These are phyloP conservation scores for Fusarium veterinarium DNA, from an alignment of 2,329 filamentous ascomycete species.

Conservation along the genomic window DNA sequence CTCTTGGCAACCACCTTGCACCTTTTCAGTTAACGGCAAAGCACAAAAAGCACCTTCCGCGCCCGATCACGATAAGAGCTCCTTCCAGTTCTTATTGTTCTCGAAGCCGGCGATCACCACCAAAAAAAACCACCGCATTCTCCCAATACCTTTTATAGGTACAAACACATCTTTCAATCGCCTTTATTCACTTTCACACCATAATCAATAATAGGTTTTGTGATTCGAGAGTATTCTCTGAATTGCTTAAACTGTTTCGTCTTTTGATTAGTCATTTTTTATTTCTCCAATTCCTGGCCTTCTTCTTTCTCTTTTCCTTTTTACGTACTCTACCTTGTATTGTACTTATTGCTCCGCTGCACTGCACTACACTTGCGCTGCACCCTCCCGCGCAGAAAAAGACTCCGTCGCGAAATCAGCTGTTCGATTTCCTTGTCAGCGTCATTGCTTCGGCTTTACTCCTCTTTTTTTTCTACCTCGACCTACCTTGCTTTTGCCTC, in stretches of 20 bases:
- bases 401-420: conserved; percentile 6
- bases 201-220: conserved; percentile 39
- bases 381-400: conserved; percentile 7
- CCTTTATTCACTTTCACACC: conserved; percentile 4
- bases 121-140: conserved; percentile 12
- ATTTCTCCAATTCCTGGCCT: conserved; percentile 1
- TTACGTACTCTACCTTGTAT: conserved; percentile 9
- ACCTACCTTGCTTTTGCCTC: conserved; percentile 25
- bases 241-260: conserved; percentile 18
- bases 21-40: conserved; percentile 30
- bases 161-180: conserved; percentile 1
- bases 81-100: conserved; percentile 31
- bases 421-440: conserved; percentile 25
- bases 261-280: conserved; percentile 28
- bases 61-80: conserved; percentile 39
- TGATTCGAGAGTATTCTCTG: conserved; percentile 10
- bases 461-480: conserved; percentile 24
- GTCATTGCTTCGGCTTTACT: conserved; percentile 32
- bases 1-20: conserved; percentile 36
- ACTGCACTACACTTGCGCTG: background rate
- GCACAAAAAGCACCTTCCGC: conserved; percentile 36
- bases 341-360: conserved; percentile 1
- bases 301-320: conserved; percentile 3
- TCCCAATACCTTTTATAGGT: conserved; percentile 1
- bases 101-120: conserved; percentile 34